A percentile compares a stretch with the other conserved stretches of the same genome.
Conservation (phyloP, 2,329 filamentous ascomycete genomes). For the Pochonia chlamydosporia region DNA sequence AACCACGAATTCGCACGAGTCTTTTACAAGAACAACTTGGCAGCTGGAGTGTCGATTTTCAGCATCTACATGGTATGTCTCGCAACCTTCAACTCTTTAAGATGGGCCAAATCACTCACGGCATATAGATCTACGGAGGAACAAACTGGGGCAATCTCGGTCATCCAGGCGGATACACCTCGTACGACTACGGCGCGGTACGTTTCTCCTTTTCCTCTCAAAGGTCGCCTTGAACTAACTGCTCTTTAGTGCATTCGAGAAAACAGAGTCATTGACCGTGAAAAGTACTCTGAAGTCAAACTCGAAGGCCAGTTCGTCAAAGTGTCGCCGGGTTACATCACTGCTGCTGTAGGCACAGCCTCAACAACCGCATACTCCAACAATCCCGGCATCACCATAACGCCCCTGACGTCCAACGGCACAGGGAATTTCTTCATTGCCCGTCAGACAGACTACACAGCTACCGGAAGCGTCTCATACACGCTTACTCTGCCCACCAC, state of each 20-base stretch:
- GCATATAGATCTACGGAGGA: slow-evolving; percentile 57
- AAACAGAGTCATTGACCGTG: slow-evolving; percentile 59
- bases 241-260: slow-evolving; percentile 49
- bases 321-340: slow-evolving; percentile 64
- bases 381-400: slow-evolving; percentile 49
- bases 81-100: no score
- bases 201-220: slow-evolving; percentile 10
- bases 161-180: slow-evolving; percentile 59
- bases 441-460: slow-evolving; percentile 61
- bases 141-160: slow-evolving; percentile 82
- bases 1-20: slow-evolving; percentile 72
- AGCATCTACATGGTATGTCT: slow-evolving; percentile 66
- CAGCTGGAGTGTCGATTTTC: slow-evolving; percentile 60
- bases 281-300: slow-evolving; percentile 78
- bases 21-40: slow-evolving; percentile 72
- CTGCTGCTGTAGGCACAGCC: slow-evolving; percentile 46
- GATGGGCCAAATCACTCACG: no score
- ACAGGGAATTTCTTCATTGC: slow-evolving; percentile 60
- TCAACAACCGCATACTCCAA: slow-evolving; percentile 46
- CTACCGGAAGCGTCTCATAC: slow-evolving; percentile 51
- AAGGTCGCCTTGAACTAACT: background rate
- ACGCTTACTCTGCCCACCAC: slow-evolving; percentile 56
- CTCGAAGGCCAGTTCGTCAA: slow-evolving; percentile 70
- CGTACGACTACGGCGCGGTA: slow-evolving; percentile 47
- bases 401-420: slow-evolving; percentile 51